These are phyloP conservation scores for Metschnikowia noctiluminum DNA, from an alignment of 805 yeast genomes.

Conservation along the genomic window DNA sequence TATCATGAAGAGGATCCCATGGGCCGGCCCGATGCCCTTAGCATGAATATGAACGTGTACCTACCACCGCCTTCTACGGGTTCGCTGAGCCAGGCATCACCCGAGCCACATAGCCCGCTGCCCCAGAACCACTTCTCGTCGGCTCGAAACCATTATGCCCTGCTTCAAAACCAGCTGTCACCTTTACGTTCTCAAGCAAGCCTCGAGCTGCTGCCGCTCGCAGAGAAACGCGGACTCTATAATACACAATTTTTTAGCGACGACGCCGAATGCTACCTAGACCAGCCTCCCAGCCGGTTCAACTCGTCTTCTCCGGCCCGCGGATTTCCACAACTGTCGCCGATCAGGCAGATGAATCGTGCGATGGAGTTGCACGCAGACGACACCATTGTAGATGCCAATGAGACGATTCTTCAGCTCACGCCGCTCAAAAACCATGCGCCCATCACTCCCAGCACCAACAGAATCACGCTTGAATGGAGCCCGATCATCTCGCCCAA, in stretches of 20 bases:
- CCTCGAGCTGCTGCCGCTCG: conserved; percentile 10
- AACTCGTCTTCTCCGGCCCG: conserved; percentile 32
- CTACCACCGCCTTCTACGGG: conserved; percentile 40
- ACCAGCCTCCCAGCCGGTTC: conserved; percentile 18
- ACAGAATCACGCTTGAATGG: conserved; percentile 38
- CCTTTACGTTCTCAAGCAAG: conserved; percentile 20
- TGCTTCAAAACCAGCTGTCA: not conserved
- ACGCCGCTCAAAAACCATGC: conserved; percentile 36
- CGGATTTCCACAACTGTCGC: conserved; percentile 19
- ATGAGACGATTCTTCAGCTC: conserved; percentile 38
- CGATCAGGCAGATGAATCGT: conserved; percentile 5
- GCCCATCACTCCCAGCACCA: conserved; percentile 36
- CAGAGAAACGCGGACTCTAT: conserved; percentile 27
- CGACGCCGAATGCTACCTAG: conserved; percentile 11
- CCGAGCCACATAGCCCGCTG: conserved; percentile 29
- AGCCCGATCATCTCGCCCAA: conserved; percentile 43
- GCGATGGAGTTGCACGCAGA: conserved; percentile 16
- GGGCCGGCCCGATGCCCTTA: conserved; percentile 7
- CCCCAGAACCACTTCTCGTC: conserved; percentile 21
- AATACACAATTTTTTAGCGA: conserved; percentile 42
- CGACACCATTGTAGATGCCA: conserved; percentile 34
- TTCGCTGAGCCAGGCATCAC: conserved; percentile 31
- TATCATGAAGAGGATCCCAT: not conserved
- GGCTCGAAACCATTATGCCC: conserved; percentile 20
- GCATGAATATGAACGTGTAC: conserved; percentile 21